Base-by-base conservation (phyloP, 371 early-diverging fungal genomes). In the Zychaea mexicana region DNA sequence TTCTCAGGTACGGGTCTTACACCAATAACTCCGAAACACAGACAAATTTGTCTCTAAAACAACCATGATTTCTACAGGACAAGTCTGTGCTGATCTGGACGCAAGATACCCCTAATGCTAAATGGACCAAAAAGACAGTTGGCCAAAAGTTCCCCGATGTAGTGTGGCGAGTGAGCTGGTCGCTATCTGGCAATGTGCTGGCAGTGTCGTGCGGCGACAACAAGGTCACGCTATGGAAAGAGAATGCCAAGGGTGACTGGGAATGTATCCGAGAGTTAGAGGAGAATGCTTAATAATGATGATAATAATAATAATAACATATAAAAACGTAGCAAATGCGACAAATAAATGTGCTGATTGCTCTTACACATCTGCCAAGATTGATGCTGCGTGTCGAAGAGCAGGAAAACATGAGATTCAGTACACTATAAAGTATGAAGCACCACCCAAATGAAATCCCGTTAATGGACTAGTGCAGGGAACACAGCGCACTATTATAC, bases 111-210 rank as follows among this genome's bases (percentile, higher is more conserved):
- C 87, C 82, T 49, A 82, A 71, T 26, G 68, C 86, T 30, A 78
- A 84, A 52, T 96, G 94, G 94, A 86, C 79, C 21, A 90, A 90
- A 66, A 90, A 85, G 72, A 71, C 82, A 1, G 83, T 96, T 32
- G 76, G 81, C 19, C 92, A 91, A n/a, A 86, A 91, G 59, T 98
- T 98, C 78, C 86, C 93, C 30, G 99, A 98, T 78, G 97, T 94
- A 17, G 94, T 98, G 32, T 98, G 99, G 98, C 90, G 96, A 57
- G 96, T 97, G 61, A 94, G 94, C 79, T 98, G 97, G 97, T 95
- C 96, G 19, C 72, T 91, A 60, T 85, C 95, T 12, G 99, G 99
- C 30, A 96, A 97, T 71, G 90, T 98, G 27, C 79, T 98, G 64
- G 99, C 98, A 1, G 98, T 98, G 10, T 92, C 95, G 9, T 90